Evolutionary conservation across 1,139 yeast genomes (phyloP).

Genomic region (Yamadazyma epiphylla): DNA sequence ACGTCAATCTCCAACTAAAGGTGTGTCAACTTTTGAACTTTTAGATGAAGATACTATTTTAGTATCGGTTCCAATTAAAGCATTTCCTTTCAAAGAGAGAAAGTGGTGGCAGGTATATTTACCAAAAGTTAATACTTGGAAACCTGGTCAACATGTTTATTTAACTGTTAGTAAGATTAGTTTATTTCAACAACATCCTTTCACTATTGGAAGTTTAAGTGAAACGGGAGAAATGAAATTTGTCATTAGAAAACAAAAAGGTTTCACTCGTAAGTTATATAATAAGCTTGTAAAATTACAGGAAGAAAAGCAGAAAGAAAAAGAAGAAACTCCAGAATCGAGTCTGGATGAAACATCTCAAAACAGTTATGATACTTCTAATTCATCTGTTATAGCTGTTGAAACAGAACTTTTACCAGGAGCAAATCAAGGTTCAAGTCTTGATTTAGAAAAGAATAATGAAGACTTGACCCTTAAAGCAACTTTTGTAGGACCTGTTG

Average conservation of each 20-base stretch:
- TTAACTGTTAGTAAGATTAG: constrained; percentile 37
- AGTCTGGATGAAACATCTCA: background rate
- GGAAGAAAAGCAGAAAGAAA: constrained; percentile 13
- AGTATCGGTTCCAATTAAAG: constrained; percentile 31
- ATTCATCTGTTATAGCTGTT: constrained; percentile 2
- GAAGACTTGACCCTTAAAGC: constrained; percentile 26
- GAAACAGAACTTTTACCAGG: constrained; percentile 11
- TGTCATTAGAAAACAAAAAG: constrained; percentile 36
- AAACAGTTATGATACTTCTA: background rate
- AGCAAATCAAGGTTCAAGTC: constrained; percentile 3
- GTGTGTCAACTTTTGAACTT: constrained; percentile 34
- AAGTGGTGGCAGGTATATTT: constrained; percentile 29
- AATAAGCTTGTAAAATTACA: constrained; percentile 17
- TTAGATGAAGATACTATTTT: constrained; percentile 41
- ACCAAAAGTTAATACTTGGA: constrained; percentile 42
- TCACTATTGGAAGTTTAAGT: constrained; percentile 40
- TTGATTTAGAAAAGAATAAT: constrained; percentile 5
- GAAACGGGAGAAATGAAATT: constrained; percentile 35
- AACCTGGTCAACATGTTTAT: constrained; percentile 45
- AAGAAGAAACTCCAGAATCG: constrained; percentile 3
- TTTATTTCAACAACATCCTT: constrained; percentile 44
- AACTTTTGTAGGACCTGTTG: constrained; percentile 42
- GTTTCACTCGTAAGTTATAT: constrained; percentile 40
- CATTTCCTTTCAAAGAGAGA: constrained; percentile 14
- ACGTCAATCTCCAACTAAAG: constrained; percentile 35